These are phyloP conservation scores for Aspergillus viridinutans DNA, from an alignment of 2,329 filamentous ascomycete species.

Conservation along the genomic window DNA sequence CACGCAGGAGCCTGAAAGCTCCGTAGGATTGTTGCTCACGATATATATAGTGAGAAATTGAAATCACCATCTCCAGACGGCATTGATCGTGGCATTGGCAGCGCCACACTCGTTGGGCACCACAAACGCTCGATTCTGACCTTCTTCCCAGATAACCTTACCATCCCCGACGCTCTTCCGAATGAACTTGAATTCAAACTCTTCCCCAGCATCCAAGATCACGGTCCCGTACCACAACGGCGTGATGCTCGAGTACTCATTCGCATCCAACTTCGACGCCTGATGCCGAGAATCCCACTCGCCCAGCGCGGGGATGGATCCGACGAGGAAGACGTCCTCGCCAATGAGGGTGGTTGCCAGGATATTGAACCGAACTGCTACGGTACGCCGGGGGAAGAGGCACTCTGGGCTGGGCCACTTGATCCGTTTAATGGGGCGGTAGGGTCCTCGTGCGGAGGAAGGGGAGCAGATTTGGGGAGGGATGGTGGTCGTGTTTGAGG, in stretches of 20 bases:
- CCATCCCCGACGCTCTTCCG: constrained; percentile 50
- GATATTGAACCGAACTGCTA: constrained; percentile 60
- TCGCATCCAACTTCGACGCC: constrained; percentile 55
- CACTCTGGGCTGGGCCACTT: constrained; percentile 16
- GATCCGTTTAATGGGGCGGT: constrained; percentile 21
- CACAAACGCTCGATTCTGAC: constrained; percentile 41
- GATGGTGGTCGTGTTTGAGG: constrained; percentile 17
- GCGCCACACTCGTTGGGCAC: constrained; percentile 33
- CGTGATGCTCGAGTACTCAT: constrained; percentile 55
- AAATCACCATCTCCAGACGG: constrained; percentile 30
- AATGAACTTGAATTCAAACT: constrained; percentile 65
- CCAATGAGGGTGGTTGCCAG: constrained; percentile 54
- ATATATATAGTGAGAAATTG: background rate
- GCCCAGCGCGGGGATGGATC: constrained; percentile 56
- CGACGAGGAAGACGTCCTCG: constrained; percentile 62
- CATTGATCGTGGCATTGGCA: constrained; percentile 29
- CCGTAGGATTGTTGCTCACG: background rate
- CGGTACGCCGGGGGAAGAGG: constrained; percentile 30
- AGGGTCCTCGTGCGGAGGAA: constrained; percentile 22
- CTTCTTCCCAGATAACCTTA: constrained; percentile 58
- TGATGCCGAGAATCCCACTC: constrained; percentile 52
- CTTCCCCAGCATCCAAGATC: constrained; percentile 50
- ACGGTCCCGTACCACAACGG: constrained; percentile 59
- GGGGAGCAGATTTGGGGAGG: constrained; percentile 16
- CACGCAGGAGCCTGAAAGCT: background rate